Evolutionary conservation across 225 moss, liverwort and hornwort species (phyloP), one percentile per base, ranked within the genome.

Genomic region (Takakia lepidozioides): DNA sequence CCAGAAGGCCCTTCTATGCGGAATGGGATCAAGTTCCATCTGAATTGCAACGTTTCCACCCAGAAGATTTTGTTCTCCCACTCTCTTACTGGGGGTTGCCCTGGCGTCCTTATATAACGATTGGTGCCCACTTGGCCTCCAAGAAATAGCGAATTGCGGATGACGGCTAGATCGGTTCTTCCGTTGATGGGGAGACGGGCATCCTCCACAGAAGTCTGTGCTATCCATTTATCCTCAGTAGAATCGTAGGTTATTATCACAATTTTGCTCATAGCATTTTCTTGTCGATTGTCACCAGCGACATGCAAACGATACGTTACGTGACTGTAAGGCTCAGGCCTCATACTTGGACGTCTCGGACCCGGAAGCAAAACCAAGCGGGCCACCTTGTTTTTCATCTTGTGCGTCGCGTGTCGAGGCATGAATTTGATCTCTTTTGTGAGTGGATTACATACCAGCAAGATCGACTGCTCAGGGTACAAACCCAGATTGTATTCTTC

Each of bases 231-330:
- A 36, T 51, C 51, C 11, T 16, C 11, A 1, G 10, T 32, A 27
- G 51, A 51, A 32, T 51, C 51, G 19, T 34, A 51, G 10, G 32
- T 35, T 7, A 51, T 19, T 21, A 51, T 13, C 9, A 51, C 15
- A 8, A 51, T 28, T 18, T 51, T 36, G 18, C 34, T 32, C 6
- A 3, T 10, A 2, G 21, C 27, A 20, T 51, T n/a, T 16, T 60
- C 56, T 1, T 58, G 37, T 1, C 35, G 49, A 9, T 71, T 43
- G 1, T 52, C 49, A 15, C 76, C 71, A 0, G 71, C 34, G 15
- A 71, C 52, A 3, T 67, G 63, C 18, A 71, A 56, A 27, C 24
- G 43, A 41, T n/a, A n/a, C n/a, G n/a, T n/a, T n/a, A 55, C 71
- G 10, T 59, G 24, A 0, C 48, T 55, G 2, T 45, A 3, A 28